These are phyloP conservation scores for Pythium volutum DNA, from an alignment of 352 stramenopile genomes.

Conservation along the genomic window DNA sequence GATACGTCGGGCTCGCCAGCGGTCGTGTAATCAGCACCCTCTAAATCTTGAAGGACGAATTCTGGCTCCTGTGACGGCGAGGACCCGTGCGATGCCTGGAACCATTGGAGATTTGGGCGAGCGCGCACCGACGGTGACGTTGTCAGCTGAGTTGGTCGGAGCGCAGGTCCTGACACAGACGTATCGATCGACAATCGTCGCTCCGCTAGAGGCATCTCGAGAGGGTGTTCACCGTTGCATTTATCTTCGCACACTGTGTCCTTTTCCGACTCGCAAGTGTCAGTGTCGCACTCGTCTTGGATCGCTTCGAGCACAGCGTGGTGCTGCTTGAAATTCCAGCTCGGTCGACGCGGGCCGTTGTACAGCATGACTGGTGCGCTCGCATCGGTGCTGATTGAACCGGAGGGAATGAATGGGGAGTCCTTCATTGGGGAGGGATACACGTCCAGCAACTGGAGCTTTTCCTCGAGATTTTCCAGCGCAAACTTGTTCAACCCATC, in stretches of 20 bases:
- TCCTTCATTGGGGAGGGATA: constrained; percentile 72
- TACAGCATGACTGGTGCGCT: constrained; percentile 16
- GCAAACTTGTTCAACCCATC: constrained; percentile 16
- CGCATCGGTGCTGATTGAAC: neutral
- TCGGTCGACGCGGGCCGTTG: constrained; percentile 39
- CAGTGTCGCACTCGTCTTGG: constrained; percentile 41
- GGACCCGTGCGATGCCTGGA: constrained; percentile 27
- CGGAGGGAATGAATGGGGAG: constrained; percentile 3
- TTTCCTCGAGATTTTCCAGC: constrained; percentile 58
- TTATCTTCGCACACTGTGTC: neutral
- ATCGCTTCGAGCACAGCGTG: constrained; percentile 51
- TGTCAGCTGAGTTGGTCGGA: constrained; percentile 28
- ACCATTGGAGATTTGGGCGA: constrained; percentile 41
- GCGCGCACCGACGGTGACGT: constrained; percentile 40
- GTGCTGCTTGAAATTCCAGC: constrained; percentile 64
- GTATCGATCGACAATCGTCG: constrained; percentile 22
- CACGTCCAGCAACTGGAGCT: constrained; percentile 48
- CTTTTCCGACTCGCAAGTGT: constrained; percentile 5
- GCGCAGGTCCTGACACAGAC: neutral
- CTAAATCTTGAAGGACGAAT: constrained; percentile 33
- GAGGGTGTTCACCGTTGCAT: neutral
- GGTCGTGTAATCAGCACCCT: constrained; percentile 13
- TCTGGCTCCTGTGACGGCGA: constrained; percentile 50
- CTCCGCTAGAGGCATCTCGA: constrained; percentile 13
- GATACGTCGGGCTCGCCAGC: neutral